Conservation (phyloP, 2,329 filamentous ascomycete species). For the Alternaria gansuensis region DNA sequence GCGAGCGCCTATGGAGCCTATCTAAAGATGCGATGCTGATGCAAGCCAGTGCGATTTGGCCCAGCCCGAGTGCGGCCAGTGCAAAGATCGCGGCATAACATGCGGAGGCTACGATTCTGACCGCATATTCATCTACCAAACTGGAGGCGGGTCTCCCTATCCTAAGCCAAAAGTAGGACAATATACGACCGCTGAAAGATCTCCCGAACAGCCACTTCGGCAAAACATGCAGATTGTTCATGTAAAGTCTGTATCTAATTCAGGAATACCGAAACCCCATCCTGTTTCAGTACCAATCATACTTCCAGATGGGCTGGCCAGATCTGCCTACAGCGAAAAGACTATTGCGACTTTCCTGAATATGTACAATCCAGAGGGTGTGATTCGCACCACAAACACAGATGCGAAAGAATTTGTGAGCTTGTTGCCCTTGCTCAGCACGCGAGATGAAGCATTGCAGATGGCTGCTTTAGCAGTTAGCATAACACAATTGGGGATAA, state of each 20-base stretch:
- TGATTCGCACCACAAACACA: conserved; percentile 13
- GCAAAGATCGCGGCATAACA: conserved; percentile 63
- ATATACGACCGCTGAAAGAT: conserved; percentile 4
- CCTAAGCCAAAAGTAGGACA: conserved; percentile 4
- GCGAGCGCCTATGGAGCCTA: background rate
- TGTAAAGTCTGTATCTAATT: conserved; percentile 4
- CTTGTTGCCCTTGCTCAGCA: conserved; percentile 30
- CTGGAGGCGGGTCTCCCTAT: conserved; percentile 6
- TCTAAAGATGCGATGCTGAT: conserved; percentile 4
- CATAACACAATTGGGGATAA: conserved; percentile 35
- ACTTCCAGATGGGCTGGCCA: conserved; percentile 28
- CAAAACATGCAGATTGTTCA: conserved; percentile 10
- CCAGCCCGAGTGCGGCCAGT: conserved; percentile 68
- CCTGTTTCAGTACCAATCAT: conserved; percentile 8
- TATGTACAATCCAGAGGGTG: conserved; percentile 31
- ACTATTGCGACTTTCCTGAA: conserved; percentile 34
- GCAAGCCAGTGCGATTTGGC: conserved; percentile 67
- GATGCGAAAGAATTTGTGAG: conserved; percentile 26
- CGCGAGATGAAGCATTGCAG: conserved; percentile 38
- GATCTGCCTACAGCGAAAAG: conserved; percentile 37
- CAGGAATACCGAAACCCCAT: background rate
- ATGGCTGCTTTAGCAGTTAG: conserved; percentile 39
- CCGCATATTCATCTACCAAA: conserved; percentile 65
- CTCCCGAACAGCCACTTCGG: conserved; percentile 12
- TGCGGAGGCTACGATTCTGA: conserved; percentile 72